These are phyloP conservation scores for Plectosphaerella cucumerina DNA, from an alignment of 2,329 filamentous ascomycete species.

Conservation along the genomic window DNA sequence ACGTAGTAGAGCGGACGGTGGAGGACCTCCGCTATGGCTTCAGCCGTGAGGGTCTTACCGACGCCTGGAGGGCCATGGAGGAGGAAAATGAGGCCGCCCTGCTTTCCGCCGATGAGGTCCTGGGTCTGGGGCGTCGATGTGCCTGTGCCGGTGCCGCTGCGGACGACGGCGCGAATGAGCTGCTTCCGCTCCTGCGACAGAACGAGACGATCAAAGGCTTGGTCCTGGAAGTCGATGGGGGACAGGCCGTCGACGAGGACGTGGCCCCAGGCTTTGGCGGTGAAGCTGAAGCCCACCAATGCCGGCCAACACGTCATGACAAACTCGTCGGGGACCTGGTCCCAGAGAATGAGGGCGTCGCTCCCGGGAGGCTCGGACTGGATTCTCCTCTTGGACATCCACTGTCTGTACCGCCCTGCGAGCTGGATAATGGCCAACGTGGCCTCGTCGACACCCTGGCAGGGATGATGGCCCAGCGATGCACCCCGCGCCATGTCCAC, in stretches of 20 bases:
- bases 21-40: conserved; percentile 45
- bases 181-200: conserved; percentile 1
- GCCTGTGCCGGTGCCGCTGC: neutral
- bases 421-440: conserved; percentile 5
- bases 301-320: conserved; percentile 6
- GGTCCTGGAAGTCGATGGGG: conserved; percentile 6
- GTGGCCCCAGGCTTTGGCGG: conserved; percentile 7
- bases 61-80: conserved; percentile 43
- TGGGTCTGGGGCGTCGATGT: neutral
- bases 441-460: conserved; percentile 5
- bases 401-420: conserved; percentile 4
- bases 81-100: conserved; percentile 41
- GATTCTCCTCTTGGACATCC: conserved; percentile 1
- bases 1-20: conserved; percentile 45
- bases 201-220: conserved; percentile 3
- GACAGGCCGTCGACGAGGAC: conserved; percentile 6
- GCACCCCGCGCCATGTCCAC: conserved; percentile 6
- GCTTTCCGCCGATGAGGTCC: conserved; percentile 5
- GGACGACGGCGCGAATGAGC: conserved; percentile 1
- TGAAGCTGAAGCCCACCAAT: conserved; percentile 8
- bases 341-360: conserved; percentile 4
- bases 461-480: conserved; percentile 5
- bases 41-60: conserved; percentile 46
- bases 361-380: neutral
- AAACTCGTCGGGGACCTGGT: conserved; percentile 3